Evolutionary conservation across 2,329 filamentous ascomycete genomes (phyloP), one percentile per base, ranked within the genome.

Genomic region (Phoma sp.): DNA sequence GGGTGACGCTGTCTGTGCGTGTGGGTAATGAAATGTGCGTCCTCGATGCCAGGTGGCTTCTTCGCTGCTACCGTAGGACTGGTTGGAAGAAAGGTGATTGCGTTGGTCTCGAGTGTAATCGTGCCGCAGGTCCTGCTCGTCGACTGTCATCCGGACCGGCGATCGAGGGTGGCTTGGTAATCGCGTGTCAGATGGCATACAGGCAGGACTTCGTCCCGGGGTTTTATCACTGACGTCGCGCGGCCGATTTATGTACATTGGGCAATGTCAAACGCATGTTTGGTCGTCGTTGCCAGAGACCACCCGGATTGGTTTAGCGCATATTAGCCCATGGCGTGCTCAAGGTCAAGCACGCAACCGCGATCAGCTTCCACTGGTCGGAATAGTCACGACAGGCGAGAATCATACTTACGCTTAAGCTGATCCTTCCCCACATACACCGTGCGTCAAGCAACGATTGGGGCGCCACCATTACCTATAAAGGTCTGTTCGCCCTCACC

Each of bases 361-460:
- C 43, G 37, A 47, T 47, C 52, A 32, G 19, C 36, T 21, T 43
- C 52, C 24, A 55, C 46, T 55, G 52, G 46, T 21, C 36, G 33
- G 21, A 27, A 32, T 29, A 21, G 22, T 19, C 40, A 29, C 7
- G 44, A 45, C 21, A 45, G 40, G 44, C 19, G 24, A 19, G 17
- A 50, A 45, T 55, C 50, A 45, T 39, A 54, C 47, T 24, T 35
- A 56, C 35, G 46, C 39, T 45, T 51, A 53, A 37, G 39, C 27
- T 46, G 55, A 49, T 53, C 25, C 43, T 64, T 61, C 63, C 62
- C 65, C 65, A 66, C 62, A 64, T 59, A 46, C 57, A 52, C 55
- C 43, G 49, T 56, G 57, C 58, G 43, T 53, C 40, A 51, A 15
- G 45, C 13, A 43, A 51, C 47, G 36, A 45, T 43, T 40, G 48